Evolutionary conservation across 2,329 filamentous ascomycete genomes (phyloP).

Genomic region (Aspergillus glaucus): DNA sequence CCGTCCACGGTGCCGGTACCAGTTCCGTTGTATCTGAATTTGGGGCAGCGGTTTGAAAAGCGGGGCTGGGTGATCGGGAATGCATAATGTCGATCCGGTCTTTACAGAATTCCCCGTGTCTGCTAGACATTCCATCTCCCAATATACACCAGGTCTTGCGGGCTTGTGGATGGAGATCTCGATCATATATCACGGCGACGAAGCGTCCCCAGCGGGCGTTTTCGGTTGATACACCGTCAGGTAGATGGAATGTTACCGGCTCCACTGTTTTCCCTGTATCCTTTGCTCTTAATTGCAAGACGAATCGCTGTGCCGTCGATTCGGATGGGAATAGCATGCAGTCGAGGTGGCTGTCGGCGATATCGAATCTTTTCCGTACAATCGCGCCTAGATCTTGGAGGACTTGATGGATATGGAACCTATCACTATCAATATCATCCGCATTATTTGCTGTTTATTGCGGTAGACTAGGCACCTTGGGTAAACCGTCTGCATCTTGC

Average conservation of each 20-base stretch:
- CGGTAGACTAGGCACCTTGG: slow-evolving; percentile 1
- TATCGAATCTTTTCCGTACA: not conserved
- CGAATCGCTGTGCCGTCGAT: not conserved
- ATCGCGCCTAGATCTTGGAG: not conserved
- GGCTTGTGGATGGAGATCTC: not conserved
- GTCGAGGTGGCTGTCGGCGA: not conserved
- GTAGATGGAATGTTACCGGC: not conserved
- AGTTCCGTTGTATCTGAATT: not conserved
- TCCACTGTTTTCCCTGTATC: not conserved
- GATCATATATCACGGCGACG: not conserved
- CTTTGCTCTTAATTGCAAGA: not conserved
- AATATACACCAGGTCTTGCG: not conserved
- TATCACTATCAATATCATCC: not conserved
- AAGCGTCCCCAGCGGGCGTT: not conserved
- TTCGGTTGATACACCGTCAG: not conserved
- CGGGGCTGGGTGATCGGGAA: not conserved
- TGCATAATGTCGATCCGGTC: not conserved
- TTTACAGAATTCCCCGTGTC: not conserved
- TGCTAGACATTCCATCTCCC: not conserved
- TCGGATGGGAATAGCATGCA: not conserved
- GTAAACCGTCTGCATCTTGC: slow-evolving; percentile 4
- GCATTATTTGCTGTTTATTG: not conserved
- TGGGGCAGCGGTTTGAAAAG: not conserved
- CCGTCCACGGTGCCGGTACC: not conserved
- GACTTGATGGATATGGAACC: slow-evolving; percentile 3